Base-by-base conservation (phyloP, 2,329 filamentous ascomycete species). In the Aureobasidium lini region DNA sequence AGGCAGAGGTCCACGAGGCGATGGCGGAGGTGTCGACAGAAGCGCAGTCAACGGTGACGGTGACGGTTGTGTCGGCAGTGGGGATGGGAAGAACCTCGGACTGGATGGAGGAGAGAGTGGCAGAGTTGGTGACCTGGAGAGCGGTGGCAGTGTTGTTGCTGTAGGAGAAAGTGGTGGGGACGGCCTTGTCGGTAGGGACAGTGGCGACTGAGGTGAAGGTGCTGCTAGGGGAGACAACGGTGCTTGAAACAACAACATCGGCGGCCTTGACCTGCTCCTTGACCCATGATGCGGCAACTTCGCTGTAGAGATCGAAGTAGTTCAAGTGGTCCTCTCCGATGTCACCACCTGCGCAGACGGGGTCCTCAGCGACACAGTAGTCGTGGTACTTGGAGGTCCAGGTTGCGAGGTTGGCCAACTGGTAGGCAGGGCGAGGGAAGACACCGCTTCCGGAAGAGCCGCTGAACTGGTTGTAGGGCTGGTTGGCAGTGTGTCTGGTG, bases 301-400 rank as follows among this genome's bases (percentile, higher is more conserved):
- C 58, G 3, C 64, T 63, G 60, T 67, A 69, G 16, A 72, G 42
- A 29, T 73, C 67, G 60, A 75, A 75, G 59, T 76, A 76, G 63
- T 73, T 72, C 9, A 71, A 65, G 57, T 76, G 74, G 8, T 66
- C 67, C 8, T 67, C 67, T 2, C 69, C 66, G 3, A 64, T 65
- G 28, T 71, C 62, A 7, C 72, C 73, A 15, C 66, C 67, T 11
- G 73, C 74, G 62, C 75, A 77, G 58, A 75, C 70, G 1, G 75
- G 73, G 57, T 76, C 75, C 9, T 69, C 69, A 3, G 63, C 61
- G 34, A 68, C 66, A 60, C 75, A 76, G 66, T 74, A 76, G 13
- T 68, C 68, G 50, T 68, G 71, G 34, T 68, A 73, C 39, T 65
- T 66, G 52, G 62, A 64, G 36, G 74, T 63, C 60, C 64, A 66